These are phyloP conservation scores for Apiospora aurea DNA, from an alignment of 2,329 filamentous ascomycete species.

Conservation along the genomic window DNA sequence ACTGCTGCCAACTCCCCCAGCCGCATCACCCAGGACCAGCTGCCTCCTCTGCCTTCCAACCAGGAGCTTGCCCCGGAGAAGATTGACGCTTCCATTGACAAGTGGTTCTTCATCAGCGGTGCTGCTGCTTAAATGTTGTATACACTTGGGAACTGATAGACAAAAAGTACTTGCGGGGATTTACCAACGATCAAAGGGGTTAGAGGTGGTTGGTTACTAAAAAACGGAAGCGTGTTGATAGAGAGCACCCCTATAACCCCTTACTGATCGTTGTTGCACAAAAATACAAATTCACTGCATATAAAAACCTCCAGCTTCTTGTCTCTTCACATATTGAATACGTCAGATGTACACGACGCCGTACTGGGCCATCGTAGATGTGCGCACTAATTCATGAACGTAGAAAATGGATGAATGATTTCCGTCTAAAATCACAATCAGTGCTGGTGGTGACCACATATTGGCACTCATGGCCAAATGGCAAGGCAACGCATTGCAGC, in stretches of 20 bases:
- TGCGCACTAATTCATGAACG: neutral
- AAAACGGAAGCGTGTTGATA: slow-evolving; percentile 35
- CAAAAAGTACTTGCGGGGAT: slow-evolving; percentile 10
- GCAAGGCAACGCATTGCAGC: neutral
- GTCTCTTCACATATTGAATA: neutral
- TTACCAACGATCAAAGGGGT: neutral
- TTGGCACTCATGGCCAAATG: neutral
- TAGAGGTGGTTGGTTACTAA: slow-evolving; percentile 23
- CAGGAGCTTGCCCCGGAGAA: slow-evolving; percentile 85
- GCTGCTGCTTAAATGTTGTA: slow-evolving; percentile 74
- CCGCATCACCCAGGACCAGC: slow-evolving; percentile 72
- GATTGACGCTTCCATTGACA: slow-evolving; percentile 97
- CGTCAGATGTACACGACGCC: neutral
- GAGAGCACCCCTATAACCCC: neutral
- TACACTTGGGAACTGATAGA: slow-evolving; percentile 14
- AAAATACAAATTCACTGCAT: slow-evolving; percentile 11
- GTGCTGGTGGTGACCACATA: neutral
- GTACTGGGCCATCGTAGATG: neutral
- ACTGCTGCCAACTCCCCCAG: slow-evolving; percentile 76
- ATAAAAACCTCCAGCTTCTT: neutral
- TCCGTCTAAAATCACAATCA: neutral
- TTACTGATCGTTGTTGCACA: neutral
- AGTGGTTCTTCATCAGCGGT: slow-evolving; percentile 99
- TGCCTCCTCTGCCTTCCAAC: slow-evolving; percentile 78
- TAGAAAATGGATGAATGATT: neutral